Base-by-base conservation (phyloP, 2,329 filamentous ascomycete species). In the Parafenestella ontariensis region DNA sequence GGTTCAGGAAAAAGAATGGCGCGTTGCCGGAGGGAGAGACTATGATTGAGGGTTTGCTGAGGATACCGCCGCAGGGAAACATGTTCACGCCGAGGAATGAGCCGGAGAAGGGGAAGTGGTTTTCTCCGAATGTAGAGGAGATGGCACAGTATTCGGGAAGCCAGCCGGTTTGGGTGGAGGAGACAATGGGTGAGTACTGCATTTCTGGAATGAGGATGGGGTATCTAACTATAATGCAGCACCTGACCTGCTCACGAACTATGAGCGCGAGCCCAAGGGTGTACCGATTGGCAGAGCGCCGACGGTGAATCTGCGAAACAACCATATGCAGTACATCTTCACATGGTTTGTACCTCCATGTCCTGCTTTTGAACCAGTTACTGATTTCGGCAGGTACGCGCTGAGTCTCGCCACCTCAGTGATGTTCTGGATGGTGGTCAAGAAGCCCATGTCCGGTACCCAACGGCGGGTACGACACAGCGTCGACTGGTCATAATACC, bases 271-370 rank as follows among this genome's bases (percentile, higher is more conserved):
- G 71, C 83, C 84, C 13, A 90, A 89, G 67, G 95, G 95, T 24
- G 88, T 97, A 55, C 95, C 95, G 1, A 94, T 97, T 72, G 95
- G 93, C 13, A 85, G 94, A 71, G 80, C 91, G 6, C 85, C 95
- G 4, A 92, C 96, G 78, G 93, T 99, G 56, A 96, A 96, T 74
- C 80, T 99, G 71, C 86, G 92, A 74, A 99, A 99, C 75, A 98
- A 96, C 78, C 95, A 99, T 77, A 88, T 91, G 61, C 95, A 98
- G 81, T 99, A 99, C 77, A 99, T 99, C 65, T 95, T 97, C 76
- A 99, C 95, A 64, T 99, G 95, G 95, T 98, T 86, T 71, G 87
- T 46, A 15, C 40, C 28, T 33, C 29, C 33, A 17, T 15, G 34
- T 33, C 29, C 50, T 31, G 34, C 24, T 33, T 36, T 18, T 29